Evolutionary conservation across 768 basidiomycete genomes (phyloP), one percentile per base, ranked within the genome.

Genomic region (Auriscalpium vulgare): DNA sequence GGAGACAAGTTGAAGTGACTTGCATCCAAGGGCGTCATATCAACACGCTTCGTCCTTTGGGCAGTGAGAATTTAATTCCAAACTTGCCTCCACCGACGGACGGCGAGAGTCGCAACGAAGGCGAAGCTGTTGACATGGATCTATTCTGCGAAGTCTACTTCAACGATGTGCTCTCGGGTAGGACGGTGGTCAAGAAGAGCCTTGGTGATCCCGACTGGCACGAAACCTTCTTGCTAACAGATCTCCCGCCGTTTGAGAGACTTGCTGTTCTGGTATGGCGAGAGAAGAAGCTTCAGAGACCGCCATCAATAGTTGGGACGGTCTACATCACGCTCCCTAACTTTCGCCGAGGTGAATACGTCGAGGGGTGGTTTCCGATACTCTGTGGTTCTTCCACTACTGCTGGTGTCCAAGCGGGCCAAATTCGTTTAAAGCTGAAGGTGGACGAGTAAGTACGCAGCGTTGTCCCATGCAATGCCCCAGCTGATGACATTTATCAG

Each of bases 321-420:
- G 77, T 85, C 19, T 76, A 75, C 21, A 81, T 95, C 52, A 73
- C 83, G 1, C 74, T 93, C 21, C 70, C 71, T 9, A 88, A 87
- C 63, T 88, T 93, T 63, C 80, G 85, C 21, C 77, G 91, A 23
- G 82, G 84, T 16, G 87, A 91, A 61, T 67, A 72, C 4, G 77
- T 89, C 6, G 91, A 94, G 66, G 91, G 91, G 13, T 94, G 88
- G 88, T 93, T 84, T 68, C 87, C 90, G 13, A 80, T 91, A 3
- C 71, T 87, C 52, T 77, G 79, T 45, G 66, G 72, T 44, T 80
- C 77, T 40, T 69, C 75, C 10, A 65, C 75, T 43, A 71, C 75
- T 35, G 74, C 73, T 21, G 79, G 83, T 62, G 64, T 81, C 46
- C 85, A 87, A 64, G 77, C 83, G 7, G 91, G 91, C 38, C 90